Percentiles rank a stretch among this genome's conserved stretches.
These are phyloP conservation scores for Brassica incana DNA, from an alignment of 345 rosid genomes.

Conservation along the genomic window DNA sequence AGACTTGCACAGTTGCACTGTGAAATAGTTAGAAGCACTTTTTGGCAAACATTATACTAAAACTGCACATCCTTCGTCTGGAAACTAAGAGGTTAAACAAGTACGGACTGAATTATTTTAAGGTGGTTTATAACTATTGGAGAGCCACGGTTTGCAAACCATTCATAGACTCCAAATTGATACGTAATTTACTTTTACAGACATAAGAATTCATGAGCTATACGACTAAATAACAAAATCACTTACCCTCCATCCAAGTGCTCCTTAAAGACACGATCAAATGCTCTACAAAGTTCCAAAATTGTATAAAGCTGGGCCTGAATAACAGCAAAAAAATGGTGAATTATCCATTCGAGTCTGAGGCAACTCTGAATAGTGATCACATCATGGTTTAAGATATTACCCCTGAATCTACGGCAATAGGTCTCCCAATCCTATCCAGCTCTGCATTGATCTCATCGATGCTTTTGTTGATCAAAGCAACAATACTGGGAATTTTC, in stretches of 20 bases:
- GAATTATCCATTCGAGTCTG: not conserved
- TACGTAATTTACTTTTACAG: not conserved
- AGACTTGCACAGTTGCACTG: not conserved
- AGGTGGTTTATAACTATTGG: conserved; percentile 3
- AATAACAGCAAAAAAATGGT: conserved; percentile 18
- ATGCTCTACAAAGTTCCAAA: conserved; percentile 92
- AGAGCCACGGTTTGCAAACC: not conserved
- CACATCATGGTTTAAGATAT: conserved; percentile 29
- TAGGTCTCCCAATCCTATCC: conserved; percentile 96
- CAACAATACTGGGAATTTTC: conserved; percentile 93
- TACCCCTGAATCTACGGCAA: conserved; percentile 98
- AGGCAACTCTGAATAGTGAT: not conserved
- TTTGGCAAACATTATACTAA: not conserved
- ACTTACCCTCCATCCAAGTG: conserved; percentile 99
- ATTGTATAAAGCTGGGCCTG: conserved; percentile 97
- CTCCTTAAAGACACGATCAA: conserved; percentile 96
- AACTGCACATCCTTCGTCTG: not conserved
- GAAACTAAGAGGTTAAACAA: not conserved
- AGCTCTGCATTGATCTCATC: conserved; percentile 97
- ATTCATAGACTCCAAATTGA: not conserved
- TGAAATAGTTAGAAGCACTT: not conserved
- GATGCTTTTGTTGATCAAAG: conserved; percentile 89
- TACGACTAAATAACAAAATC: conserved; percentile 3
- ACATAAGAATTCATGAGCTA: not conserved
- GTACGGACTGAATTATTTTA: not conserved